phyloP scores from a whole-genome alignment of 2,329 filamentous ascomycete genomes.

The Paraphaeosphaeria sporulosa region DNA sequence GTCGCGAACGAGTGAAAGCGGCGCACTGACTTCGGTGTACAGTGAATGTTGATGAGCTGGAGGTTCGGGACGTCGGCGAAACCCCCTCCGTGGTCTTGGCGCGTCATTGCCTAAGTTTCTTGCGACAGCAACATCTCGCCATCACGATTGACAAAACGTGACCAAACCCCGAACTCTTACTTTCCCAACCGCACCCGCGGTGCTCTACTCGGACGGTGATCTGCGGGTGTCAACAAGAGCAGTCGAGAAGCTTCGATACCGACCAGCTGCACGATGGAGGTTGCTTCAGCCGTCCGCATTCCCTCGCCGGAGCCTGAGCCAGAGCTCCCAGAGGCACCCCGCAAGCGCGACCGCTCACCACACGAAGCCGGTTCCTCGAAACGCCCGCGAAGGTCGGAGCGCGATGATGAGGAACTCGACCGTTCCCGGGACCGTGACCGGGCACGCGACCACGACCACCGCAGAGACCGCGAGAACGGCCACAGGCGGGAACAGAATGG shows the following conservation, averaged over 20 bases:
- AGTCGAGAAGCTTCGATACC: background rate
- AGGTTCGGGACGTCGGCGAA: conserved; percentile 18
- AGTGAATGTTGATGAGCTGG: conserved; percentile 25
- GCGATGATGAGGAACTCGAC: conserved; percentile 57
- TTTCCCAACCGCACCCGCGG: background rate
- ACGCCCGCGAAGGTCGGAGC: conserved; percentile 50
- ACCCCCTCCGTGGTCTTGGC: conserved; percentile 17
- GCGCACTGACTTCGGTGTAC: conserved; percentile 17
- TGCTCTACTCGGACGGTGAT: background rate
- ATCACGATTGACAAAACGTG: conserved; percentile 10
- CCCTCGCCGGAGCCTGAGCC: conserved; percentile 63
- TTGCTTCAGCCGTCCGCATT: conserved; percentile 62
- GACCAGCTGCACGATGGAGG: conserved; percentile 38
- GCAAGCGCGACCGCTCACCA: conserved; percentile 64
- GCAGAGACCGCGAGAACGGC: conserved; percentile 79
- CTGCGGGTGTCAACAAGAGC: background rate
- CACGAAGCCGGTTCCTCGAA: conserved; percentile 43
- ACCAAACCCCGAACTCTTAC: background rate
- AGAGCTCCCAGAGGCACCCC: conserved; percentile 57
- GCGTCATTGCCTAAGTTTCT: conserved; percentile 32
- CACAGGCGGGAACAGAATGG: conserved; percentile 46
- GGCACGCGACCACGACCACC: conserved; percentile 51
- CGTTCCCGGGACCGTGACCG: conserved; percentile 78
- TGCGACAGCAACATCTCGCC: conserved; percentile 22
- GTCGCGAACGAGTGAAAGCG: conserved; percentile 27